These are phyloP conservation scores for Pseudogymnoascus sp. DNA, from an alignment of 2,329 filamentous ascomycete genomes.

Conservation along the genomic window DNA sequence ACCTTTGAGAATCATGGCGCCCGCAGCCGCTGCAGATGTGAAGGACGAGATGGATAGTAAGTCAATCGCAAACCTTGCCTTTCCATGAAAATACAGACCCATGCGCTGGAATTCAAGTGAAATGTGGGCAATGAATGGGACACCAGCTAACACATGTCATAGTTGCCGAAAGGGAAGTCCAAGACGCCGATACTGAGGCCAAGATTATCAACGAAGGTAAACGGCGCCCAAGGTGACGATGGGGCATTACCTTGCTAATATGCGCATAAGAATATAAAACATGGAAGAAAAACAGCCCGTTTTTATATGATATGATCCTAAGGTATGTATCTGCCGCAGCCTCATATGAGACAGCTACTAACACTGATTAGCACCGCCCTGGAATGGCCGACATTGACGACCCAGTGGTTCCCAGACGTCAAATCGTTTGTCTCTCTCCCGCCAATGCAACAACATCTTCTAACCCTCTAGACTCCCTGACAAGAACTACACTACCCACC, in stretches of 20 bases:
- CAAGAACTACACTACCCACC: constrained; percentile 80
- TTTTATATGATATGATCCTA: constrained; percentile 96
- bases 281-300: constrained; percentile 99
- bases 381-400: constrained; percentile 94
- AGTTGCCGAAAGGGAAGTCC: constrained; percentile 46
- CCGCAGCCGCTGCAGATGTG: constrained; percentile 33
- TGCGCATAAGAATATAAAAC: constrained; percentile 82
- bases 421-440: constrained; percentile 49
- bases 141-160: constrained; percentile 32
- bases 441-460: constrained; percentile 7
- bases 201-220: constrained; percentile 78
- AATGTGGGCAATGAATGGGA: not conserved
- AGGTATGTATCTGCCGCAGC: constrained; percentile 40
- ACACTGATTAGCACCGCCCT: constrained; percentile 61
- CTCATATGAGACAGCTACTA: constrained; percentile 11
- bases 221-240: not conserved
- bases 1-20: constrained; percentile 34
- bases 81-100: not conserved
- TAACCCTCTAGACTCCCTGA: constrained; percentile 52
- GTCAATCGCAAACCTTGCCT: constrained; percentile 17
- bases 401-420: constrained; percentile 96
- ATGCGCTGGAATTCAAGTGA: constrained; percentile 2
- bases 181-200: constrained; percentile 65
- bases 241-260: not conserved
- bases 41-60: constrained; percentile 44